phyloP scores from a whole-genome alignment of 1,284 basidiomycete genomes.

The Ceratobasidium sp. region DNA sequence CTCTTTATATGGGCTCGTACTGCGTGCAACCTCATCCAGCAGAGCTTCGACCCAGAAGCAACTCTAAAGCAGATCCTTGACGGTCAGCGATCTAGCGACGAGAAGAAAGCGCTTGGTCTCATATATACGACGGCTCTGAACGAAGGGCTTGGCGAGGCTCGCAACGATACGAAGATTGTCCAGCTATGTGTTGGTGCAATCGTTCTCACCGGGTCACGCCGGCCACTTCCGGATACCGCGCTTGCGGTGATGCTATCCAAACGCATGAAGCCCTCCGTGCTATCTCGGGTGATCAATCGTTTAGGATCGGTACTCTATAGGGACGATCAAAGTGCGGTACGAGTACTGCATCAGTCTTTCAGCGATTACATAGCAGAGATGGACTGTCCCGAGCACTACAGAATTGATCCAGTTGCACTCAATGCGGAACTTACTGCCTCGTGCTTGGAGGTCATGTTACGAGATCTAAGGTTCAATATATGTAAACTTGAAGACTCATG shows the following conservation, averaged over 20 bases:
- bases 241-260: background rate
- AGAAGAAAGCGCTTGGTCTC: background rate
- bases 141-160: background rate
- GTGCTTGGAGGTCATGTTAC: slow-evolving; percentile 28
- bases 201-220: slow-evolving; percentile 11
- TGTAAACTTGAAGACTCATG: slow-evolving; percentile 20
- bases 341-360: slow-evolving; percentile 25
- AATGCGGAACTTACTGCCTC: slow-evolving; percentile 18
- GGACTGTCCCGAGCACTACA: slow-evolving; percentile 5
- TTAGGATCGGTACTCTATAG: slow-evolving; percentile 29
- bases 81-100: background rate
- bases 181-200: slow-evolving; percentile 23
- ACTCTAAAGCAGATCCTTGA: slow-evolving; percentile 8
- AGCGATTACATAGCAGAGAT: slow-evolving; percentile 21
- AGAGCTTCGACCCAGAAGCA: slow-evolving; percentile 15
- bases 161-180: background rate
- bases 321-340: slow-evolving; percentile 1
- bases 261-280: background rate
- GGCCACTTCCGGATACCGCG: slow-evolving; percentile 12
- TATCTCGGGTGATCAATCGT: background rate
- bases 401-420: background rate
- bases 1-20: slow-evolving; percentile 46
- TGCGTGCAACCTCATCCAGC: slow-evolving; percentile 25
- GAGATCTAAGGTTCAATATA: slow-evolving; percentile 11
- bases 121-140: slow-evolving; percentile 37